Evolutionary conservation across 2,329 filamentous ascomycete genomes (phyloP).

Genomic region (Fusarium sp.): DNA sequence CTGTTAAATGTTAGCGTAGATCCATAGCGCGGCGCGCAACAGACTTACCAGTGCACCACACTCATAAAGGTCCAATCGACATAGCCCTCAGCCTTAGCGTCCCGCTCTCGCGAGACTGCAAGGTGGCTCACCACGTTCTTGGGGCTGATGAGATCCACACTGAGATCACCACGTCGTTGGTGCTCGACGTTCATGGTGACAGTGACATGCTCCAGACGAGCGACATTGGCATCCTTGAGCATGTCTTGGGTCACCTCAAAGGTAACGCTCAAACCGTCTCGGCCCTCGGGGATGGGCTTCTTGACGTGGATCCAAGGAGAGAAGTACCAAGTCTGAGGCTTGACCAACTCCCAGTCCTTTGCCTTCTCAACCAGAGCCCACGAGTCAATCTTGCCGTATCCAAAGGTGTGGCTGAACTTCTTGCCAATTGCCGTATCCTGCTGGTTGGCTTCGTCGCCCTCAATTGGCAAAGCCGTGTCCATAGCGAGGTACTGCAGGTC

Average conservation of each 20-base stretch:
- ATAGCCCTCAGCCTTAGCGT: conserved; percentile 78
- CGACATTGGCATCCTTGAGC: conserved; percentile 85
- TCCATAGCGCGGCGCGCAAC: neutral
- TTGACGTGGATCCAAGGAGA: conserved; percentile 95
- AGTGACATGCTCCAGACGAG: conserved; percentile 91
- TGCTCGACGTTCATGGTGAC: conserved; percentile 98
- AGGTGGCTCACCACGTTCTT: conserved; percentile 85
- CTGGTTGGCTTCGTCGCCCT: conserved; percentile 79
- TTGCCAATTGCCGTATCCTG: conserved; percentile 83
- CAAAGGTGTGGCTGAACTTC: conserved; percentile 93
- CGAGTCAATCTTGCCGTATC: conserved; percentile 94
- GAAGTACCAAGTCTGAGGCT: conserved; percentile 94
- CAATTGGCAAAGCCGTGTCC: conserved; percentile 84
- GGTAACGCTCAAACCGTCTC: conserved; percentile 80
- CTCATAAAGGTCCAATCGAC: conserved; percentile 99
- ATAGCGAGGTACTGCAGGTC: conserved; percentile 94
- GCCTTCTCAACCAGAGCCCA: conserved; percentile 87
- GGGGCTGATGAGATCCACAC: conserved; percentile 90
- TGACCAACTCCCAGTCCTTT: conserved; percentile 87
- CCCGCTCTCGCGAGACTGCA: conserved; percentile 77
- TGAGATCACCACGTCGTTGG: conserved; percentile 87
- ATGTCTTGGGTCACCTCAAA: conserved; percentile 87
- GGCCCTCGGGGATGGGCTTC: conserved; percentile 85
- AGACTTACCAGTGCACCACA: conserved; percentile 88
- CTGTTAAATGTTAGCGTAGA: conserved; percentile 58